phyloP scores from a whole-genome alignment of 2,329 filamentous ascomycete genomes.

The Sclerotinia subarctica region DNA sequence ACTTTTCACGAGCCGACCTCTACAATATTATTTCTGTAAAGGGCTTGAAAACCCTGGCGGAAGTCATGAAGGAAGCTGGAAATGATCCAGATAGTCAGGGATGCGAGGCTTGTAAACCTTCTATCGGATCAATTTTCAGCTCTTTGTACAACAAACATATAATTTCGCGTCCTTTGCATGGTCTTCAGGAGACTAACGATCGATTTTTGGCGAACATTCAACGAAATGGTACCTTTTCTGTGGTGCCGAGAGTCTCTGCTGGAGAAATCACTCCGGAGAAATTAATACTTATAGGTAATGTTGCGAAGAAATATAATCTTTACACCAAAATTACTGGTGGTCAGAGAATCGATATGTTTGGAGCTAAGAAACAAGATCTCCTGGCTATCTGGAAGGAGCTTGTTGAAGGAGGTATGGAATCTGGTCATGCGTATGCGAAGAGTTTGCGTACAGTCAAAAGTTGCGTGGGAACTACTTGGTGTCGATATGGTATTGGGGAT shows the following conservation, averaged over 20 bases:
- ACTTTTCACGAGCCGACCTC: constrained; percentile 79
- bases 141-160: constrained; percentile 82
- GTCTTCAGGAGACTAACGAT: constrained; percentile 89
- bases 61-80: constrained; percentile 77
- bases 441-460: constrained; percentile 85
- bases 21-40: constrained; percentile 87
- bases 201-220: constrained; percentile 86
- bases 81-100: constrained; percentile 69
- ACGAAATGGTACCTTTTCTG: constrained; percentile 85
- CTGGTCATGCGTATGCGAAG: constrained; percentile 88
- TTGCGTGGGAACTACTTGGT: constrained; percentile 90
- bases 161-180: constrained; percentile 66
- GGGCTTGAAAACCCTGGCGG: constrained; percentile 65
- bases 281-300: constrained; percentile 76
- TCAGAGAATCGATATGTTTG: constrained; percentile 91
- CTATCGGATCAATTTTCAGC: constrained; percentile 74
- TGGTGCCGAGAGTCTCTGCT: constrained; percentile 76
- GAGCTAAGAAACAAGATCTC: constrained; percentile 82
- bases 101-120: constrained; percentile 84
- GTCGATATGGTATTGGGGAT: constrained; percentile 82
- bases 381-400: constrained; percentile 77
- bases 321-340: constrained; percentile 93
- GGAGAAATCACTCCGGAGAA: constrained; percentile 88
- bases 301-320: constrained; percentile 78
- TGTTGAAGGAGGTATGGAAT: constrained; percentile 83